These are phyloP conservation scores for Lentinula raphanica DNA, from an alignment of 768 basidiomycete genomes.

Conservation along the genomic window DNA sequence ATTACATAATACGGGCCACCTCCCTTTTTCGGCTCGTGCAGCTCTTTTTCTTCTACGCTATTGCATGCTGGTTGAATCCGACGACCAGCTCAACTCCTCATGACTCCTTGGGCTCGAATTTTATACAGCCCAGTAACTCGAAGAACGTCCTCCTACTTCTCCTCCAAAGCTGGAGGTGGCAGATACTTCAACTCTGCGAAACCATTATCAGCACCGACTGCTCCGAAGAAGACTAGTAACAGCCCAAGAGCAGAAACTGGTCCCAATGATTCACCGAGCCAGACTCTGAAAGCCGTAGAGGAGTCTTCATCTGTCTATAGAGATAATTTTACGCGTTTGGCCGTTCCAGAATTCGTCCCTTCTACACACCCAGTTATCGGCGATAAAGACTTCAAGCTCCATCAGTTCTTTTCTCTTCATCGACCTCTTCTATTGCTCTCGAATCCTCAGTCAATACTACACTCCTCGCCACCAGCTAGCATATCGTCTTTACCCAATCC, in stretches of 20 bases:
- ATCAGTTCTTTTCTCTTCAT: slow-evolving; percentile 81
- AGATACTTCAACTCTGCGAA: slow-evolving; percentile 75
- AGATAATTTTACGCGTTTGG: slow-evolving; percentile 7
- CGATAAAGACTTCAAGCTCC: slow-evolving; percentile 69
- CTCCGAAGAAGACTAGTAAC: slow-evolving; percentile 38
- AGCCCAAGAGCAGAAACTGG: slow-evolving; percentile 13
- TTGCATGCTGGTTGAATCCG: background rate
- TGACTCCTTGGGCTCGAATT: slow-evolving; percentile 50
- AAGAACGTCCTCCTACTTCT: slow-evolving; percentile 72
- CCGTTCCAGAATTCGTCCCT: background rate
- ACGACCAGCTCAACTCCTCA: slow-evolving; percentile 17
- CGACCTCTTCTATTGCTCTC: slow-evolving; percentile 70
- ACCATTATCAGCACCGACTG: slow-evolving; percentile 41
- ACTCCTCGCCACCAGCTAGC: slow-evolving; percentile 27
- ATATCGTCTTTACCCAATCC: slow-evolving; percentile 13
- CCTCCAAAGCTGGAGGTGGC: slow-evolving; percentile 69
- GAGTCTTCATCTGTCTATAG: slow-evolving; percentile 9
- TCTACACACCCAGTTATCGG: slow-evolving; percentile 50
- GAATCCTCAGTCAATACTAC: slow-evolving; percentile 54
- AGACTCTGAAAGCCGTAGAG: slow-evolving; percentile 12
- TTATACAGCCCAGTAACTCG: slow-evolving; percentile 43
- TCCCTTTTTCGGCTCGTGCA: background rate
- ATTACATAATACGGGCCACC: background rate
- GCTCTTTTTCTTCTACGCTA: background rate
- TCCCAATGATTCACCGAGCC: slow-evolving; percentile 11